phyloP scores from a whole-genome alignment of 2,329 filamentous ascomycete species.

The Colletotrichum cordylinicola region DNA sequence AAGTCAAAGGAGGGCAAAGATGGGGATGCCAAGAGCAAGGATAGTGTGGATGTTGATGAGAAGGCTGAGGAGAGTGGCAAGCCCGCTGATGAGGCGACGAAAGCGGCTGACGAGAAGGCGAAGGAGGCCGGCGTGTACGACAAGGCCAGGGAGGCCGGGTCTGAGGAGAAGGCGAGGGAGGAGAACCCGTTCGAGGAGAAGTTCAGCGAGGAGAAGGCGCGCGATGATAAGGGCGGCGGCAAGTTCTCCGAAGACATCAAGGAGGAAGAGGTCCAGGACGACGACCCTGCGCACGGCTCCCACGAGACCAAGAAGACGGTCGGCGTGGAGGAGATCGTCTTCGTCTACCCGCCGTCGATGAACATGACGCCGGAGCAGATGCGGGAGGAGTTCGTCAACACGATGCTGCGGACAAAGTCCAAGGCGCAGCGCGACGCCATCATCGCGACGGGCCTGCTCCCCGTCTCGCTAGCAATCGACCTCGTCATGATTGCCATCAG shows the following conservation, averaged over 20 bases:
- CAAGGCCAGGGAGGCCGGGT: not conserved
- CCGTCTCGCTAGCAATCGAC: slow-evolving; percentile 11
- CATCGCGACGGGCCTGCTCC: slow-evolving; percentile 14
- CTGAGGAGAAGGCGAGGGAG: not conserved
- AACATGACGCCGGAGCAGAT: slow-evolving; percentile 18
- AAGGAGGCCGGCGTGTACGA: not conserved
- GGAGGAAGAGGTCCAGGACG: not conserved
- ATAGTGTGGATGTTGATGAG: not conserved
- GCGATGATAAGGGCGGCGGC: not conserved
- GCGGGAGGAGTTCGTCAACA: slow-evolving; percentile 18
- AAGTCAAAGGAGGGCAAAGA: not conserved
- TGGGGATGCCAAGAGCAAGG: not conserved
- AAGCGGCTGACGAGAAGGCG: not conserved
- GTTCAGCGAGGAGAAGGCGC: not conserved
- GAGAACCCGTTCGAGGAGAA: not conserved
- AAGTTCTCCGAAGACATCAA: not conserved
- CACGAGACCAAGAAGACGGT: slow-evolving; percentile 20
- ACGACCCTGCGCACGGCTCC: slow-evolving; percentile 6
- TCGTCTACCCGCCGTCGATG: slow-evolving; percentile 17
- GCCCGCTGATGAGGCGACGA: not conserved
- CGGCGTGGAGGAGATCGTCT: slow-evolving; percentile 17
- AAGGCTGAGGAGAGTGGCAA: not conserved
- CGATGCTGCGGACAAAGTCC: slow-evolving; percentile 17
- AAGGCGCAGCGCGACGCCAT: slow-evolving; percentile 19
- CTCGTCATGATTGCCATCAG: slow-evolving; percentile 9